Conservation (phyloP, 805 yeast species). For the Ogataea salicorniae region DNA sequence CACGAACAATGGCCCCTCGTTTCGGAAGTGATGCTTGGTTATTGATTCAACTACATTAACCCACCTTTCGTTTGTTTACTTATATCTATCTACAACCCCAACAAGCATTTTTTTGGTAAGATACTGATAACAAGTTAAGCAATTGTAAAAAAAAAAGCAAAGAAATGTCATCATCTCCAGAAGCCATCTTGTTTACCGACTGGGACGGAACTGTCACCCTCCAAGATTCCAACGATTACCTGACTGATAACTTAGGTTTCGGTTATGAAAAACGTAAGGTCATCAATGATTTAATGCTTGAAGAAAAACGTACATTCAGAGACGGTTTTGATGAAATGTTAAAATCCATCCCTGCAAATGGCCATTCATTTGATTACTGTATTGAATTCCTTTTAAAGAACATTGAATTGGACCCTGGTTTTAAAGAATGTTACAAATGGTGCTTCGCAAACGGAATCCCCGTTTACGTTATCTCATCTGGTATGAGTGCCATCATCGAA, state of each 20-base stretch:
- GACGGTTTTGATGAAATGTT: constrained; percentile 85
- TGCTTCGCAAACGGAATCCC: constrained; percentile 69
- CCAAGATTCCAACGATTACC: constrained; percentile 89
- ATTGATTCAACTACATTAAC: too few relatives aligned
- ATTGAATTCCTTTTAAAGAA: constrained; percentile 60
- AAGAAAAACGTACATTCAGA: constrained; percentile 64
- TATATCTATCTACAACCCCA: too few relatives aligned
- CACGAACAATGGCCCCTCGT: too few relatives aligned
- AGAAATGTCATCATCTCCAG: constrained; percentile 7
- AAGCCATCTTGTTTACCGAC: constrained; percentile 88
- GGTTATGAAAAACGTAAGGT: constrained; percentile 63
- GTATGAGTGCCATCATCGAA: constrained; percentile 88
- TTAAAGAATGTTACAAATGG: constrained; percentile 76
- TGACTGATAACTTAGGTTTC: constrained; percentile 86
- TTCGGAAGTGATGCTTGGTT: too few relatives aligned
- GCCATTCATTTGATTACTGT: constrained; percentile 61
- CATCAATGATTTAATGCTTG: constrained; percentile 67
- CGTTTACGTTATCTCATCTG: constrained; percentile 81
- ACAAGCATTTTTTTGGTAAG: too few relatives aligned
- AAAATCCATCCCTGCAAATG: constrained; percentile 58
- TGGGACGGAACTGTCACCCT: constrained; percentile 97
- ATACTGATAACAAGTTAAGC: too few relatives aligned
- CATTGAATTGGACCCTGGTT: constrained; percentile 85
- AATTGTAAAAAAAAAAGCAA: neutral
- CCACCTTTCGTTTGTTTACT: too few relatives aligned